These are phyloP conservation scores for Aspergillus latus DNA, from an alignment of 2,329 filamentous ascomycete species.

Conservation along the genomic window DNA sequence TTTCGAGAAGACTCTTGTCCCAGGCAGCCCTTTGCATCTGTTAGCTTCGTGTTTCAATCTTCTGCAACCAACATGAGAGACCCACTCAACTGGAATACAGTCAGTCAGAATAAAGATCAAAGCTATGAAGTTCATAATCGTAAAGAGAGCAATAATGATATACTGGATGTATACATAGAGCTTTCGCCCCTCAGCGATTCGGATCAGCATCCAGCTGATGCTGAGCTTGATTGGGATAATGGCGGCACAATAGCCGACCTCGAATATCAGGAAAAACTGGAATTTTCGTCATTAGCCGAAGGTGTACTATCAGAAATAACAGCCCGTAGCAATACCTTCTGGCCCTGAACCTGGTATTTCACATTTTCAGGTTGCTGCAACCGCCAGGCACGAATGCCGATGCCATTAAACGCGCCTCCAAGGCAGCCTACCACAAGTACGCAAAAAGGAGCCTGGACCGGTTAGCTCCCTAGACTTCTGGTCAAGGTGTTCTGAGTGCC, in stretches of 20 bases:
- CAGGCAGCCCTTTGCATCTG: slow-evolving; percentile 22
- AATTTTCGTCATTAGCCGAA: too few relatives aligned
- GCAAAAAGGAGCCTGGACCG: slow-evolving; percentile 20
- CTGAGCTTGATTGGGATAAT: slow-evolving; percentile 30
- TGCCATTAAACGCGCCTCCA: slow-evolving; percentile 28
- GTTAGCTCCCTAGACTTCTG: not conserved
- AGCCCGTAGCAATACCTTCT: slow-evolving; percentile 12
- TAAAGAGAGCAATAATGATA: slow-evolving; percentile 20
- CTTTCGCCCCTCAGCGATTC: slow-evolving; percentile 26
- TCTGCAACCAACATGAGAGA: too few relatives aligned
- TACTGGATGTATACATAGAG: slow-evolving; percentile 25
- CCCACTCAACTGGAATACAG: slow-evolving; percentile 23
- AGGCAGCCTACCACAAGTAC: slow-evolving; percentile 23
- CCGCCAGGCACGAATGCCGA: slow-evolving; percentile 18
- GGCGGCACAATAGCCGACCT: slow-evolving; percentile 28
- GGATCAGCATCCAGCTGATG: slow-evolving; percentile 29
- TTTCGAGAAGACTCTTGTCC: slow-evolving; percentile 9
- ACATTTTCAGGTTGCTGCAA: slow-evolving; percentile 18
- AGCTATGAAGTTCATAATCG: slow-evolving; percentile 25
- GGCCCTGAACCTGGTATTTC: slow-evolving; percentile 19
- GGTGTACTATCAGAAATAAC: too few relatives aligned
- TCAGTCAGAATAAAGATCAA: slow-evolving; percentile 26
- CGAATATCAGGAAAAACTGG: slow-evolving; percentile 27
- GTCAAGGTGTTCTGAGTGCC: not conserved
- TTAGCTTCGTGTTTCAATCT: not conserved